Conservation (phyloP, 768 basidiomycete genomes). For the Collybia sp. region DNA sequence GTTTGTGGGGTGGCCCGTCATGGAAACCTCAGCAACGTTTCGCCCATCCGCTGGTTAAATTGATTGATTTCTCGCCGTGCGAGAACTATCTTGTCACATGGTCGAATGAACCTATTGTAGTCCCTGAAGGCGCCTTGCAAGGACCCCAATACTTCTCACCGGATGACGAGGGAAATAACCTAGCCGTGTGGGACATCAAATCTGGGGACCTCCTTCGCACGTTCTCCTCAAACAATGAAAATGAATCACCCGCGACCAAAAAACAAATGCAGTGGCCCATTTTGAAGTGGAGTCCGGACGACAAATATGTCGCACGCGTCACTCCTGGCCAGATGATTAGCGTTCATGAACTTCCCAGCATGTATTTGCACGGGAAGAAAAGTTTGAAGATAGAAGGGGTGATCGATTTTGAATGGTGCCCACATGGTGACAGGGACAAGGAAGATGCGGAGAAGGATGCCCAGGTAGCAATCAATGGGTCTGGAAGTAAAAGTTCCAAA, state of each 20-base stretch:
- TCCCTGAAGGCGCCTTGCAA: conserved; percentile 75
- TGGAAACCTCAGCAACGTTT: conserved; percentile 89
- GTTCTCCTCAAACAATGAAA: conserved; percentile 65
- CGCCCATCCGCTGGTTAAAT: conserved; percentile 91
- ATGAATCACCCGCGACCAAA: conserved; percentile 53
- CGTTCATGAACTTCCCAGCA: conserved; percentile 91
- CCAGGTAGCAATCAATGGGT: conserved; percentile 24
- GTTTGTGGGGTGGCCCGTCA: conserved; percentile 90
- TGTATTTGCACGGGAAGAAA: conserved; percentile 95
- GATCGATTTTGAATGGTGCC: conserved; percentile 98
- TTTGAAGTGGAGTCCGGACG: conserved; percentile 96
- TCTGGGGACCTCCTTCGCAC: conserved; percentile 89
- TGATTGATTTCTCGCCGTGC: conserved; percentile 96
- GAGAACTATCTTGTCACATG: conserved; percentile 97
- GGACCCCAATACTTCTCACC: conserved; percentile 85
- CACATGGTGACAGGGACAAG: conserved; percentile 83
- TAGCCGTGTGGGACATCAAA: conserved; percentile 99
- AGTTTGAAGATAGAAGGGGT: conserved; percentile 97
- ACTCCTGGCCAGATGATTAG: conserved; percentile 92
- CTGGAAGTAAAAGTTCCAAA: conserved; percentile 44
- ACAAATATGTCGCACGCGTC: conserved; percentile 88
- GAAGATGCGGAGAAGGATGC: conserved; percentile 62
- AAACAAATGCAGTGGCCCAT: conserved; percentile 94
- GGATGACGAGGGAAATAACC: conserved; percentile 94
- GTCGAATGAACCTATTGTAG: conserved; percentile 90